These are phyloP conservation scores for Vishniacozyma victoriae DNA, from an alignment of 768 basidiomycete genomes.

Conservation along the genomic window DNA sequence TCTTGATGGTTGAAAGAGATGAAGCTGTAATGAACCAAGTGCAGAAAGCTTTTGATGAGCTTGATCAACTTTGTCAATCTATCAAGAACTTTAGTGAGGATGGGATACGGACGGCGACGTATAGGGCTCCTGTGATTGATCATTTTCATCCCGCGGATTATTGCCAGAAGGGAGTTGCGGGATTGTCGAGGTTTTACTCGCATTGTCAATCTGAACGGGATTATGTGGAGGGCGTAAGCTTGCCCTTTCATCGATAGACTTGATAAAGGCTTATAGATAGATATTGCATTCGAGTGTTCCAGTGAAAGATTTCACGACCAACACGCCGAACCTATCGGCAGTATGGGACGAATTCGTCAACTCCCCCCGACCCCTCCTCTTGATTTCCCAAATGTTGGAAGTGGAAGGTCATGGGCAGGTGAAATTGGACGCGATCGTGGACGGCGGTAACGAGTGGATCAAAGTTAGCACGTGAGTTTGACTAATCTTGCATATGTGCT, in stretches of 20 bases:
- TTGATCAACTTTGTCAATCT: constrained; percentile 1
- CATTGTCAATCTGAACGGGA: constrained; percentile 21
- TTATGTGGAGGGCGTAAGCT: constrained; percentile 23
- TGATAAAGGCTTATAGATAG: constrained; percentile 2
- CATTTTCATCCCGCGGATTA: constrained; percentile 31
- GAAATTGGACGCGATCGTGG: constrained; percentile 76
- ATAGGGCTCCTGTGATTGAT: constrained; percentile 41
- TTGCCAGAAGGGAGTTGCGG: constrained; percentile 24
- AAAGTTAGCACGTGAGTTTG: constrained; percentile 75
- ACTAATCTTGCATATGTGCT: background rate
- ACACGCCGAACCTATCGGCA: constrained; percentile 71
- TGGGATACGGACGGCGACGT: constrained; percentile 8
- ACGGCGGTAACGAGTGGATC: constrained; percentile 70
- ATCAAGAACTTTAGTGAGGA: constrained; percentile 10
- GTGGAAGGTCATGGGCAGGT: constrained; percentile 30
- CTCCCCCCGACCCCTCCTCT: constrained; percentile 57
- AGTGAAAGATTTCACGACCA: constrained; percentile 51
- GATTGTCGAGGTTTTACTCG: constrained; percentile 31
- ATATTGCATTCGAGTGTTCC: constrained; percentile 11
- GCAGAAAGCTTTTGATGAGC: background rate
- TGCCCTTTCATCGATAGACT: background rate
- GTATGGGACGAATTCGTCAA: constrained; percentile 73
- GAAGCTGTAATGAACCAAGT: background rate
- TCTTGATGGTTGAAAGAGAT: too few relatives aligned
- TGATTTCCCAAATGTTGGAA: constrained; percentile 49